Evolutionary conservation across 345 rosid genomes (phyloP).

Genomic region (Brassica juncea): DNA sequence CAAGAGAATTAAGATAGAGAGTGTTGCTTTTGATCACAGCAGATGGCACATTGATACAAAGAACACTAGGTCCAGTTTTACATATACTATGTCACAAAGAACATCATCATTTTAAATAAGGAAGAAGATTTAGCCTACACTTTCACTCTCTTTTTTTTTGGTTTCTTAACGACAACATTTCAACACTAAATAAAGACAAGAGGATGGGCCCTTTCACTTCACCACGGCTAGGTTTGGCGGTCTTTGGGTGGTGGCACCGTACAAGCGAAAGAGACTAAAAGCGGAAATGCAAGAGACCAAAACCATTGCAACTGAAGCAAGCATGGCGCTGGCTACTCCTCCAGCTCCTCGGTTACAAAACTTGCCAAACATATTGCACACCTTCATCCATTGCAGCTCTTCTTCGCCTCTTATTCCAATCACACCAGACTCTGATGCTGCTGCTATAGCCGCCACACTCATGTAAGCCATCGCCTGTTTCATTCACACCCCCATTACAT

Average conservation of each 20-base stretch:
- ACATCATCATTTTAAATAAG: not conserved
- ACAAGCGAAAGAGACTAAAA: conserved; percentile 82
- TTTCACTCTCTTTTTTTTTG: not conserved
- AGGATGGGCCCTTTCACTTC: not conserved
- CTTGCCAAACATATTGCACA: conserved; percentile 75
- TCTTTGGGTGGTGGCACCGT: conserved; percentile 46
- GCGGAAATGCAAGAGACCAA: conserved; percentile 68
- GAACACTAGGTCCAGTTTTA: not conserved
- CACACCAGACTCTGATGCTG: conserved; percentile 67
- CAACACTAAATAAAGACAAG: not conserved
- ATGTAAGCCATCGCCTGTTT: conserved; percentile 79
- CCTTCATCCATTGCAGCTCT: conserved; percentile 84
- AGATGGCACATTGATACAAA: not conserved
- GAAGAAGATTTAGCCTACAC: conserved; percentile 19
- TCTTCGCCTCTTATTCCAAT: conserved; percentile 73
- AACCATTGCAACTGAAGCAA: conserved; percentile 61
- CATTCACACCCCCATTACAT: not conserved
- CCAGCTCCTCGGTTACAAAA: conserved; percentile 73
- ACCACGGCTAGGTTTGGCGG: conserved; percentile 18
- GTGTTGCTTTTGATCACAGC: not conserved
- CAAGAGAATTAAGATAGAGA: not conserved
- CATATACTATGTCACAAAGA: conserved; percentile 7
- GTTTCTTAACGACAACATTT: conserved; percentile 4
- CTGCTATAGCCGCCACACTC: conserved; percentile 70
- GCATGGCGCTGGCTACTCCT: conserved; percentile 57